Base-by-base conservation (phyloP, 257 asterid genomes). In the Primulina eburnea region DNA sequence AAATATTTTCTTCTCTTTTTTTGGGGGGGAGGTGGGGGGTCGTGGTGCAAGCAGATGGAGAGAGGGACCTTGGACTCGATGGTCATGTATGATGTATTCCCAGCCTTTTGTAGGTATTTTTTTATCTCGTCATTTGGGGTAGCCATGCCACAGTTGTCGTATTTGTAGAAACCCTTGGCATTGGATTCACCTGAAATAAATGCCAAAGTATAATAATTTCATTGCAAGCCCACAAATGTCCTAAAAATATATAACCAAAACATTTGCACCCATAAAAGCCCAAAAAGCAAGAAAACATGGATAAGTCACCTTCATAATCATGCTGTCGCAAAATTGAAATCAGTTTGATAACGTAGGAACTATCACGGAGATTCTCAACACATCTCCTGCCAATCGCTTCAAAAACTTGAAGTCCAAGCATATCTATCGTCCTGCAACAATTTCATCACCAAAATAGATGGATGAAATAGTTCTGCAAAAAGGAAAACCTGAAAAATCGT, bases 401-500 rank as follows among this genome's bases (percentile, higher is more conserved):
- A 74, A 74, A 68, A 57, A 64, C 34, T 53, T 67, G 76, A 55
- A 78, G 35, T 20, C 88, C 88, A 71, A 81, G 43, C 73, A 71
- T 65, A 68, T 82, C 87, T 64, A 82, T 74, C 77, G 76, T 73
- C 71, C 86, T 82, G 83, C 80, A 76, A 32, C 37, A 62, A 60
- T 74, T 60, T 65, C 52, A 53, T 29, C 59, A 58, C 62, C 7
- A 12, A 68, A 62, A 63, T 35, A 62, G 60, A 56, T 38, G 63
- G 56, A 74, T n/a, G 58, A 70, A 34, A 68, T 35, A 50, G 35
- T 40, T 55, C 43, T 50, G 34, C 26, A 65, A 33, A 47, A 18
- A 61, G 28, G 53, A 56, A 20, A 33, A 50, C 53, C 58, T 64
- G 63, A 62, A 29, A 53, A 35, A 21, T 34, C 56, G 21, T 20